phyloP scores from a whole-genome alignment of 2,329 filamentous ascomycete species.

The Trichophyton rubrum region DNA sequence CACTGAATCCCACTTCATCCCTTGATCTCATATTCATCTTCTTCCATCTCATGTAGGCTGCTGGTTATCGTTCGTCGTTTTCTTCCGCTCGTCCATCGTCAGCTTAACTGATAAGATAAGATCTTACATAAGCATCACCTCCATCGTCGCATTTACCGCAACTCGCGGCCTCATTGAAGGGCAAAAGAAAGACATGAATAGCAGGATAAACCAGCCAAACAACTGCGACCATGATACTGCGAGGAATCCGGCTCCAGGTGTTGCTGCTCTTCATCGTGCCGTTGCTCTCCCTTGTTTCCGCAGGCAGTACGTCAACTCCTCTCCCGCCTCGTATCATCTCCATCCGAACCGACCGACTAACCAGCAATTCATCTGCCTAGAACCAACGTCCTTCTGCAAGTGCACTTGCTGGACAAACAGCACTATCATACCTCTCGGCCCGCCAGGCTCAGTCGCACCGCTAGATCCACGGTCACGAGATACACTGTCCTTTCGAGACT shows the following conservation, averaged over 20 bases:
- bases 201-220: neutral
- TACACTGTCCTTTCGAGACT: neutral
- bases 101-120: neutral
- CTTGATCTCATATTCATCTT: neutral
- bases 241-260: neutral
- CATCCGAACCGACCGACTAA: neutral
- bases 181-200: neutral
- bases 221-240: neutral
- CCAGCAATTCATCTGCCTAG: conserved; percentile 14
- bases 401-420: conserved; percentile 57
- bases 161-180: neutral
- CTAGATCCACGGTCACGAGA: neutral
- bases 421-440: conserved; percentile 53
- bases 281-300: conserved; percentile 21
- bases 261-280: conserved; percentile 18
- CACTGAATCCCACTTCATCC: neutral
- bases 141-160: neutral
- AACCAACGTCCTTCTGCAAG: conserved; percentile 55
- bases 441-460: conserved; percentile 21
- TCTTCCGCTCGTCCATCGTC: neutral
- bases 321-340: neutral
- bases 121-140: neutral
- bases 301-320: conserved; percentile 23
- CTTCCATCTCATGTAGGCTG: neutral
- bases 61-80: neutral